Percentiles rank a stretch among this genome's conserved stretches.
phyloP scores from a whole-genome alignment of 108 stramenopile species.

The Ochromonas danica region DNA sequence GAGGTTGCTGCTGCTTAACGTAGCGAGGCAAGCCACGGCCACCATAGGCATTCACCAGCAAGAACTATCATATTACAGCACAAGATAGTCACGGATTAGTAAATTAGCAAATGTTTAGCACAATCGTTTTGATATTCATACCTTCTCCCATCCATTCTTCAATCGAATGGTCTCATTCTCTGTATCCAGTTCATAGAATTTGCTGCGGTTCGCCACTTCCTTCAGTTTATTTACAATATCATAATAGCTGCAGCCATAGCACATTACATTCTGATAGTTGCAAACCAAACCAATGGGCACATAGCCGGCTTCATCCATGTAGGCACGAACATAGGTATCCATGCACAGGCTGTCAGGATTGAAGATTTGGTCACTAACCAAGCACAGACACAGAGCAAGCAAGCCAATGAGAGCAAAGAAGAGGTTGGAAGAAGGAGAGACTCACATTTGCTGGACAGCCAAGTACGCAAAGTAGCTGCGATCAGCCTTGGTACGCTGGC shows the following conservation, averaged over 20 bases:
- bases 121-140: no score
- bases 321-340: conserved; percentile 23
- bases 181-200: conserved; percentile 25
- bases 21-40: conserved; percentile 10
- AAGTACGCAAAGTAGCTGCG: conserved; percentile 12
- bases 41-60: neutral
- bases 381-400: neutral
- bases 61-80: no score
- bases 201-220: neutral
- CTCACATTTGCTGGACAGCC: conserved; percentile 31
- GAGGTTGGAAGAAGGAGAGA: neutral
- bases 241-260: neutral
- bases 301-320: conserved; percentile 36
- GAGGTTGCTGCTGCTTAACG: conserved; percentile 21
- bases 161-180: conserved; percentile 31
- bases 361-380: conserved; percentile 19
- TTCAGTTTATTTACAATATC: conserved; percentile 2
- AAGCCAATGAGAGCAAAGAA: neutral
- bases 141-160: neutral
- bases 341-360: conserved; percentile 29
- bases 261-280: neutral
- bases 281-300: conserved; percentile 33
- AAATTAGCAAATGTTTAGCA: no score
- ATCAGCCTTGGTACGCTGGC: neutral
- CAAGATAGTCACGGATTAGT: no score